Percentiles rank a stretch among this genome's conserved stretches.
These are phyloP conservation scores for Verticillium zaregamsianum DNA, from an alignment of 2,329 filamentous ascomycete species.

Conservation along the genomic window DNA sequence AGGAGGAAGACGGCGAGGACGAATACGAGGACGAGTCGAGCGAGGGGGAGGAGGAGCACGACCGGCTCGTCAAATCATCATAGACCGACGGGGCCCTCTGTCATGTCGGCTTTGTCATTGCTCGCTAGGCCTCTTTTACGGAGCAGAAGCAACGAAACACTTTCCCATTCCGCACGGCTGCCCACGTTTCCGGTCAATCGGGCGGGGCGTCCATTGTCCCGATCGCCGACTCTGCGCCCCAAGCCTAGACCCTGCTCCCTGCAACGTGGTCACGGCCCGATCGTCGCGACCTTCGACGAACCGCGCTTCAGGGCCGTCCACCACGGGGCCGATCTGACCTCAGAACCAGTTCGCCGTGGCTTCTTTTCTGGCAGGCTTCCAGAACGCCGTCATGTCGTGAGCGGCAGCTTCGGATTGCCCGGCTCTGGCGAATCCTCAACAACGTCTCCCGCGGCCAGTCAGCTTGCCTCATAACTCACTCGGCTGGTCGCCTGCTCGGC, in stretches of 20 bases:
- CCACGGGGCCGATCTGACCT: not conserved
- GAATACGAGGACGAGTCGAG: conserved; percentile 40
- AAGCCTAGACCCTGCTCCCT: not conserved
- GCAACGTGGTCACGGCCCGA: not conserved
- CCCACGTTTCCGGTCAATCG: not conserved
- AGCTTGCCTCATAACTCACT: not conserved
- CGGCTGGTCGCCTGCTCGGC: not conserved
- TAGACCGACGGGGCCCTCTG: not conserved
- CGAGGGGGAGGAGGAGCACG: conserved; percentile 36
- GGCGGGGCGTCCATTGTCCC: not conserved
- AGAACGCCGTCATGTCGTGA: not conserved
- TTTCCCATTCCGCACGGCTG: not conserved
- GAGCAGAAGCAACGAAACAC: not conserved
- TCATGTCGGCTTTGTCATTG: not conserved
- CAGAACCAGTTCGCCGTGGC: not conserved
- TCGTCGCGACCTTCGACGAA: not conserved
- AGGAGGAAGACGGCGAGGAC: conserved; percentile 41
- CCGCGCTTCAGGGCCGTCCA: not conserved
- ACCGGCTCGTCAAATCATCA: conserved; percentile 36
- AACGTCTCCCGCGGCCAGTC: too few species aligned
- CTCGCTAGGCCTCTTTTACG: not conserved
- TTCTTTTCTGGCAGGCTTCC: not conserved
- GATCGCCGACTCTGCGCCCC: not conserved
- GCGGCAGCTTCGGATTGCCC: too few species aligned
- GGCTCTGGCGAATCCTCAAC: not conserved